Evolutionary conservation across 139 green algal genomes (phyloP).

Genomic region (Yamagishiella unicocca): DNA sequence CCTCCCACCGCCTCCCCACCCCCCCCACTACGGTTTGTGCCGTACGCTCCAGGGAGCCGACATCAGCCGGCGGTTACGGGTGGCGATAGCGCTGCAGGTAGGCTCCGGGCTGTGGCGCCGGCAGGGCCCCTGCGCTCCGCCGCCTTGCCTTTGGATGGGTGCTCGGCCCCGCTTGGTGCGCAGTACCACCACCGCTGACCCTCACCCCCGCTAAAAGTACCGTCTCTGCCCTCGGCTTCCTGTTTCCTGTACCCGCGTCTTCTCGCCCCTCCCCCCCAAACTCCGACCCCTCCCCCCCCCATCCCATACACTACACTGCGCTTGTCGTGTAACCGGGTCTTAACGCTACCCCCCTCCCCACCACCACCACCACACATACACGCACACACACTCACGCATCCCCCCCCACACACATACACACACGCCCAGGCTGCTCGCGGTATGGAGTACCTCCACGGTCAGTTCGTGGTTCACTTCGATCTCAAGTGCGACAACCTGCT

Average conservation of each 20-base stretch:
- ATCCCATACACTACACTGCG: too few relatives aligned
- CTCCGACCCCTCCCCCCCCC: not conserved
- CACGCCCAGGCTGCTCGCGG: conserved; percentile 68
- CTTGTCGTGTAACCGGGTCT: too few relatives aligned
- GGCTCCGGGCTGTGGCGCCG: too few relatives aligned
- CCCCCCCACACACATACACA: not conserved
- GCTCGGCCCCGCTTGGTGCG: too few relatives aligned
- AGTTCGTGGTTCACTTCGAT: conserved; percentile 71
- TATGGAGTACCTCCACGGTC: conserved; percentile 82
- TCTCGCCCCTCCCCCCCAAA: too few relatives aligned
- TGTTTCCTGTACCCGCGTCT: too few relatives aligned
- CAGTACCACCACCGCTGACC: too few relatives aligned
- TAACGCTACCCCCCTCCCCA: not conserved
- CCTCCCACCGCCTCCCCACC: not conserved
- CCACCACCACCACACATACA: not conserved
- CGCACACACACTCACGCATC: not conserved
- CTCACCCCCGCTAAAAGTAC: too few relatives aligned
- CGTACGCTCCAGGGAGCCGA: conserved; percentile 1
- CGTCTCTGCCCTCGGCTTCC: too few relatives aligned
- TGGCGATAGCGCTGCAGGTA: conserved; percentile 29
- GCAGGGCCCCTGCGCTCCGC: too few relatives aligned
- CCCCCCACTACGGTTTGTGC: not conserved
- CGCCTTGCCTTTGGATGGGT: too few relatives aligned
- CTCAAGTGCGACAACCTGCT: conserved; percentile 80
- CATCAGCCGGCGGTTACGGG: conserved; percentile 8